A percentile compares a stretch with the other conserved stretches of the same genome.
These are phyloP conservation scores for Phyllosticta capitalensis DNA, from an alignment of 2,329 filamentous ascomycete genomes.

Conservation along the genomic window DNA sequence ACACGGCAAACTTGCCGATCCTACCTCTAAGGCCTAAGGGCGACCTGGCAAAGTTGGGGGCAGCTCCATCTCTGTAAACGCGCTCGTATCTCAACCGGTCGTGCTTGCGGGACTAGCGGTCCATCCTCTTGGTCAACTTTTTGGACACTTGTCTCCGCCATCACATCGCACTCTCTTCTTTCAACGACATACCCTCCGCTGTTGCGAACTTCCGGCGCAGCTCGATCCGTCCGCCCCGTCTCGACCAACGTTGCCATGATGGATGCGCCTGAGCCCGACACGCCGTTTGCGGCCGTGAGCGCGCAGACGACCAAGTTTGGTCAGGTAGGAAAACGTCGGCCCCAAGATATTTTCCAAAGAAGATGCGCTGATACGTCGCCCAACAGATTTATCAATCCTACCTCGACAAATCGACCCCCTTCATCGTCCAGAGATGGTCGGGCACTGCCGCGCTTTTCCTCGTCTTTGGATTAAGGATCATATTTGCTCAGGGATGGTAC, in stretches of 20 bases:
- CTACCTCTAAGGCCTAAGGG: neutral
- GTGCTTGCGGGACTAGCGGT: neutral
- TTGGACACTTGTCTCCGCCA: neutral
- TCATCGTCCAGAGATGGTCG: slow-evolving; percentile 80
- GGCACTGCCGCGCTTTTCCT: slow-evolving; percentile 67
- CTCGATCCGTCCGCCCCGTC: neutral
- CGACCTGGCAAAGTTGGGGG: neutral
- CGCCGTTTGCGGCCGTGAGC: slow-evolving; percentile 82
- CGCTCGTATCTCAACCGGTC: neutral
- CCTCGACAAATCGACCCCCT: slow-evolving; percentile 88
- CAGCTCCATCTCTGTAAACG: neutral
- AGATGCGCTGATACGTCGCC: neutral
- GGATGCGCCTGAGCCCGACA: slow-evolving; percentile 84
- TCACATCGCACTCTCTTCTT: neutral
- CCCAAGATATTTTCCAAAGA: neutral
- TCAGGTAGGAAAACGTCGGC: slow-evolving; percentile 46
- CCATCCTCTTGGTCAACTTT: neutral
- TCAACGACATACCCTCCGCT: neutral
- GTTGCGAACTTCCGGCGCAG: neutral
- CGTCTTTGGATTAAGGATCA: slow-evolving; percentile 79
- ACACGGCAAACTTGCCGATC: neutral
- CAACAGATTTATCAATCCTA: slow-evolving; percentile 82
- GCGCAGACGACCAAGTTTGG: slow-evolving; percentile 70
- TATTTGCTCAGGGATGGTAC: slow-evolving; percentile 95
- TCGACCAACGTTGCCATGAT: slow-evolving; percentile 39